Base-by-base conservation (phyloP, 2,329 filamentous ascomycete genomes). In the Hymenoscyphus scutula region DNA sequence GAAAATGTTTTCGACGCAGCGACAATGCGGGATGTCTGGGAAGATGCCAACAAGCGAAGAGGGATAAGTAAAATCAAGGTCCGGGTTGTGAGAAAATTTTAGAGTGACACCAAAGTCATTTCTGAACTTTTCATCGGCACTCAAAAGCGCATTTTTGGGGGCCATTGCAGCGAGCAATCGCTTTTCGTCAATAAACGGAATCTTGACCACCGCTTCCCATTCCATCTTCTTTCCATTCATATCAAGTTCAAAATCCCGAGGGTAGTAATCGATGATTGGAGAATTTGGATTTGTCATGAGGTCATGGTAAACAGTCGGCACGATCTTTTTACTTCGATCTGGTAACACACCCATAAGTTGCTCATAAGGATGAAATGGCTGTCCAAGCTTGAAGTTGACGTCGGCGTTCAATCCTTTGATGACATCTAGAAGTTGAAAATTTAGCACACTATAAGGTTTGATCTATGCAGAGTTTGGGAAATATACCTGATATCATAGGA, bases 201-300 rank as follows among this genome's bases (percentile, higher is more conserved):
- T 99, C 77, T 98, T 99, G 67, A 99, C 92, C 41, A 99, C 94
- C 30, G 95, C 95, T 75, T 99, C 95, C 95, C 95, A 99, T 67
- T 99, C 96, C 90, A 97, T 96, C 79, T 97, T 99, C 81, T 99
- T 99, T 64, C 95, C 96, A 71, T 99, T 98, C 95, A 99, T 98
- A 74, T 99, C 96, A 48, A 99, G 82, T 68, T 96, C 92, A 72
- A 99, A 99, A 71, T 99, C 95, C 70, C 94, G 86, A 2, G 95
- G 95, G 72, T 99, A 99, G 75, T 99, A 99, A 74, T 99, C 95
- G 72, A 97, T 90, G 74, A 99, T 99, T 1, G 95, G 92, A 17
- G 94, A 98, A 17, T 90, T 85, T 1, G 89, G 83, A 61, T 90
- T 90, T 1, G 92, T 97, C 95, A 99, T 99, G 56, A 99, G 81